These are phyloP conservation scores for Magnaporthiopsis poae DNA, from an alignment of 2,329 filamentous ascomycete genomes.

Conservation along the genomic window DNA sequence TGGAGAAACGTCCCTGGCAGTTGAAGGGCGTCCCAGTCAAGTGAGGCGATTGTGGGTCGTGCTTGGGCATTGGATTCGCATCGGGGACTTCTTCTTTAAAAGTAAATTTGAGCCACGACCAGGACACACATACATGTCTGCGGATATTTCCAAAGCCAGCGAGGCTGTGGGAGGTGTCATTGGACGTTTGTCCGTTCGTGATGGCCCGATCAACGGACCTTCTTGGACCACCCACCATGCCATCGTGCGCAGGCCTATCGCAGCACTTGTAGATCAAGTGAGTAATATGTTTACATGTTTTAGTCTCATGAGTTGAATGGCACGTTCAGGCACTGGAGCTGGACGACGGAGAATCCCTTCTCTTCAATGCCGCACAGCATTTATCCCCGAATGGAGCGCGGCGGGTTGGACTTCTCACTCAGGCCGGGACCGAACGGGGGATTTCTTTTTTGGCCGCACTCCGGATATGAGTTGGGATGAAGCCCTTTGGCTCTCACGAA, in stretches of 20 bases:
- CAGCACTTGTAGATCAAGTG: neutral
- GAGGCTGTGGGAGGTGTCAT: neutral
- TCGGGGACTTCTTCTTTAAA: neutral
- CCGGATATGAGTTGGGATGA: neutral
- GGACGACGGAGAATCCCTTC: neutral
- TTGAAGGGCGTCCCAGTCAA: neutral
- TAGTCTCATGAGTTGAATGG: neutral
- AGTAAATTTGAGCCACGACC: neutral
- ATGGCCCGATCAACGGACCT: neutral
- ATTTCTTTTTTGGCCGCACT: neutral
- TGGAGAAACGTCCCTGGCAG: neutral
- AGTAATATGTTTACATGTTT: neutral
- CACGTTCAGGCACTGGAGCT: neutral
- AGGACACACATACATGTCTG: neutral
- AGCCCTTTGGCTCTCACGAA: neutral
- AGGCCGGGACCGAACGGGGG: neutral
- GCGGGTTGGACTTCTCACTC: neutral
- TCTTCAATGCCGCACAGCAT: neutral
- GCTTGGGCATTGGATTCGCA: neutral
- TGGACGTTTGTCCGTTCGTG: neutral
- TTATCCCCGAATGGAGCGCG: neutral
- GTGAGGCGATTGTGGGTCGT: neutral
- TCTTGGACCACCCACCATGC: neutral
- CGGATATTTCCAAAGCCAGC: neutral
- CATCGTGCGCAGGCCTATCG: neutral